Evolutionary conservation across 768 basidiomycete species (phyloP).

Genomic region (Cyclocybe cylindracea): DNA sequence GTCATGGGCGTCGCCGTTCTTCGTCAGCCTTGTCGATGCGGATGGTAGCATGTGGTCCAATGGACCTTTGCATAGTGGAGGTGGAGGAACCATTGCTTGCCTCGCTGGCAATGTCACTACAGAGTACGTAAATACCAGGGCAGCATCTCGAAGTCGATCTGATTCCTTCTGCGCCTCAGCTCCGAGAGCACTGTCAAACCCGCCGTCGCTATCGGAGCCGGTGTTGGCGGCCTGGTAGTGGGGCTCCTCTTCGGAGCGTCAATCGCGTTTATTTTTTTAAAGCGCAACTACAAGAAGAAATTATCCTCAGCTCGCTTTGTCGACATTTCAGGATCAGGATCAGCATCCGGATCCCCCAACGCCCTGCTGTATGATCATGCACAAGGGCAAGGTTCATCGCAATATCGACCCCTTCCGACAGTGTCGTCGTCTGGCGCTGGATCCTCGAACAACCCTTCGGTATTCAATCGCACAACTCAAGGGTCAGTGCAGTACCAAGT

Average conservation of each 20-base stretch:
- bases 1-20: constrained; percentile 57
- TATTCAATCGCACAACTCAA: constrained; percentile 9
- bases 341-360: constrained; percentile 20
- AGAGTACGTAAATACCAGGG: constrained; percentile 17
- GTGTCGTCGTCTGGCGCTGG: constrained; percentile 14
- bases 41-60: constrained; percentile 53
- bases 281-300: constrained; percentile 23
- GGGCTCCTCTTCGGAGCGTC: constrained; percentile 36
- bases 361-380: constrained; percentile 17
- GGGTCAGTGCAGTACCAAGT: constrained; percentile 33
- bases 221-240: constrained; percentile 38
- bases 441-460: constrained; percentile 17
- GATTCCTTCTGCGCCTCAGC: neutral
- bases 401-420: constrained; percentile 29
- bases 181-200: constrained; percentile 14
- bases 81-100: constrained; percentile 43
- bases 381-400: constrained; percentile 12
- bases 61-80: constrained; percentile 60
- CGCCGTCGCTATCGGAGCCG: constrained; percentile 33
- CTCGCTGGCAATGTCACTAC: constrained; percentile 30
- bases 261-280: constrained; percentile 33
- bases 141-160: constrained; percentile 1
- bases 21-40: constrained; percentile 53
- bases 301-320: constrained; percentile 22
- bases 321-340: constrained; percentile 24